Evolutionary conservation across 2,329 filamentous ascomycete genomes (phyloP).

Genomic region (Sporothrix euskadiensis): DNA sequence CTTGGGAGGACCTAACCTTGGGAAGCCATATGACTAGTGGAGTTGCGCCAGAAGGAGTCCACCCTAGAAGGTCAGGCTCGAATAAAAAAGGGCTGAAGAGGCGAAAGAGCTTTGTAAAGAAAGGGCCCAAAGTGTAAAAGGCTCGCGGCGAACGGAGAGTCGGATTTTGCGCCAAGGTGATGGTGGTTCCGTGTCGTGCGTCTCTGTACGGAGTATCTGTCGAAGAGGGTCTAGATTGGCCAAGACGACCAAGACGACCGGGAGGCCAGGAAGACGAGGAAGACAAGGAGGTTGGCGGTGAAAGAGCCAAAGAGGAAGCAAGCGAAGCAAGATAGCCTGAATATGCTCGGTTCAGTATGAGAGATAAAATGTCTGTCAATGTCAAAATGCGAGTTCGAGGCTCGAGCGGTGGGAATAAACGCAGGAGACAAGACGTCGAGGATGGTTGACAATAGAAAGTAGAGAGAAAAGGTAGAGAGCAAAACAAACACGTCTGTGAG

Average conservation of each 20-base stretch:
- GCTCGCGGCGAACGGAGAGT: not conserved
- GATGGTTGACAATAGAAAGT: not conserved
- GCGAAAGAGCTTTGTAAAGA: not conserved
- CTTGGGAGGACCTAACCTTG: not conserved
- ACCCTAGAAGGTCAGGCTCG: not conserved
- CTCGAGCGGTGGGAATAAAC: not conserved
- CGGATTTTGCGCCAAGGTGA: constrained; percentile 10
- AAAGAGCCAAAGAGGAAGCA: not conserved
- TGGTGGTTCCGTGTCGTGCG: not conserved
- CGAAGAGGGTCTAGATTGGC: not conserved
- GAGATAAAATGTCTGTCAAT: not conserved
- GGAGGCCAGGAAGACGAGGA: not conserved
- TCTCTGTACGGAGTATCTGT: not conserved
- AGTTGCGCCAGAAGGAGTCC: constrained; percentile 11
- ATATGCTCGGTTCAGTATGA: not conserved
- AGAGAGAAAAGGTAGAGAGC: not conserved
- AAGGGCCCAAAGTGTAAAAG: not conserved
- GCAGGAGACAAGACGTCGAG: not conserved
- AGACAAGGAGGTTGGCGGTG: not conserved
- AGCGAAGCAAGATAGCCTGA: not conserved
- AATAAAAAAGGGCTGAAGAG: constrained; percentile 19
- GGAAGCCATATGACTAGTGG: constrained; percentile 24
- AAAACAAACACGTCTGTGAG: not conserved
- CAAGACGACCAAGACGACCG: not conserved
- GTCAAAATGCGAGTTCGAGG: not conserved